Conservation (phyloP, 495 filamentous ascomycete species). For the Aspergillus baeticus region DNA sequence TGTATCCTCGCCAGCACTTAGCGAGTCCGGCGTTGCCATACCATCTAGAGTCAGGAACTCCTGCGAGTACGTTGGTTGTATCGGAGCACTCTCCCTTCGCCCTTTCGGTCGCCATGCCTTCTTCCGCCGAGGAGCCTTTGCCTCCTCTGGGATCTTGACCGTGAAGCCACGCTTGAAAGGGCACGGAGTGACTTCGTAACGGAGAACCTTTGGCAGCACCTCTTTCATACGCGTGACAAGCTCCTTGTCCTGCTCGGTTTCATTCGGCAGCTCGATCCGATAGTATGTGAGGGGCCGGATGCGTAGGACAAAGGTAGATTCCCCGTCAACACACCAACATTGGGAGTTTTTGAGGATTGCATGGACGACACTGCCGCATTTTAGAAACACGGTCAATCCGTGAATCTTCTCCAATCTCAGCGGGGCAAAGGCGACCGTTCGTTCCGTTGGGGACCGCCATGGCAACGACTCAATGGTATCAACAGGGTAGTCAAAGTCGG, state of each 20-base stretch:
- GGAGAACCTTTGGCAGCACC: conserved; percentile 67
- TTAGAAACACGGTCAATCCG: conserved; percentile 79
- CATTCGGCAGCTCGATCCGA: conserved; percentile 77
- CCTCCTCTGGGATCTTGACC: conserved; percentile 70
- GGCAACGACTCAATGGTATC: conserved; percentile 56
- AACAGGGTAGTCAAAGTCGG: conserved; percentile 48
- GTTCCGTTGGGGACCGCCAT: conserved; percentile 73
- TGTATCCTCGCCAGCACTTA: conserved; percentile 37
- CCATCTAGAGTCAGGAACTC: conserved; percentile 13
- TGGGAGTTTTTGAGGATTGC: conserved; percentile 85
- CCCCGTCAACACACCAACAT: conserved; percentile 88
- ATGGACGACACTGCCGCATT: conserved; percentile 74
- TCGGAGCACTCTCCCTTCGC: conserved; percentile 42
- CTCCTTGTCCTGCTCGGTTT: conserved; percentile 54
- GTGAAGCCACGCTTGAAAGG: conserved; percentile 78
- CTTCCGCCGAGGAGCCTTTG: conserved; percentile 62
- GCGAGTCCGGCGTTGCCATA: conserved; percentile 24
- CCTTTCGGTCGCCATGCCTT: conserved; percentile 68
- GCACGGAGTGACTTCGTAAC: conserved; percentile 84
- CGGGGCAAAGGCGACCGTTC: conserved; percentile 77
- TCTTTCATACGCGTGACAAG: conserved; percentile 64
- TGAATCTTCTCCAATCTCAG: conserved; percentile 79
- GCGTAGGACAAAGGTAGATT: conserved; percentile 77
- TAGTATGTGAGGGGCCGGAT: conserved; percentile 80
- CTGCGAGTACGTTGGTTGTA: conserved; percentile 8